phyloP scores from a whole-genome alignment of 106 monocot species.

The Dendrobium nobile region DNA sequence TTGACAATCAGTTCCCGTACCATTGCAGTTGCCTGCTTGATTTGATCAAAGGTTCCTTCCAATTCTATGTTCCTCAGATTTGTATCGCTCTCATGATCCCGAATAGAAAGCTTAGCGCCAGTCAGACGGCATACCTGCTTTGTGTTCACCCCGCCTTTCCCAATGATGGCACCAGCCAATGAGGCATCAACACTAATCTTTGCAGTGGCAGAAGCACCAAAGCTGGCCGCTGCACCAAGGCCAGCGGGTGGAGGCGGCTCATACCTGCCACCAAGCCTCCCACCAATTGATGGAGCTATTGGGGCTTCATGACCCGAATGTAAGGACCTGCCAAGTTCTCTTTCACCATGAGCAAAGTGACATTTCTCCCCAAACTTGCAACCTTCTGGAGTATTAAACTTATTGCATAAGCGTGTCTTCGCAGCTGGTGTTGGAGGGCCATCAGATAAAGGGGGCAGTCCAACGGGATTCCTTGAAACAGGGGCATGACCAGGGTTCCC shows the following conservation, averaged over 20 bases:
- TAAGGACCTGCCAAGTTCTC: slow-evolving; percentile 26
- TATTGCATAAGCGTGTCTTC: slow-evolving; percentile 36
- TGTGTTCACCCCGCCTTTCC: slow-evolving; percentile 66
- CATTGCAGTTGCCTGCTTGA: slow-evolving; percentile 51
- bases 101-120: slow-evolving; percentile 57
- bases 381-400: slow-evolving; percentile 34
- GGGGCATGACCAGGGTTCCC: slow-evolving; percentile 20
- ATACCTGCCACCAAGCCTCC: slow-evolving; percentile 16
- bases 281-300: background rate
- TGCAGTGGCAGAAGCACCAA: slow-evolving; percentile 68
- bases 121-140: slow-evolving; percentile 66
- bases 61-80: slow-evolving; percentile 70
- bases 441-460: background rate
- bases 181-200: slow-evolving; percentile 79
- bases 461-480: slow-evolving; percentile 12
- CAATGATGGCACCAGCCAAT: slow-evolving; percentile 75
- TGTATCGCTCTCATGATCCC: slow-evolving; percentile 64
- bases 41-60: slow-evolving; percentile 75
- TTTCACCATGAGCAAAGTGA: slow-evolving; percentile 45
- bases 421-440: slow-evolving; percentile 11
- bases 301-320: slow-evolving; percentile 13
- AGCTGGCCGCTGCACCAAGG: slow-evolving; percentile 15
- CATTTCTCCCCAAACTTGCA: slow-evolving; percentile 49
- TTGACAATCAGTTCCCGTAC: slow-evolving; percentile 42
- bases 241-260: slow-evolving; percentile 20